phyloP scores from a whole-genome alignment of 345 rosid genomes.

The Populus euphratica region DNA sequence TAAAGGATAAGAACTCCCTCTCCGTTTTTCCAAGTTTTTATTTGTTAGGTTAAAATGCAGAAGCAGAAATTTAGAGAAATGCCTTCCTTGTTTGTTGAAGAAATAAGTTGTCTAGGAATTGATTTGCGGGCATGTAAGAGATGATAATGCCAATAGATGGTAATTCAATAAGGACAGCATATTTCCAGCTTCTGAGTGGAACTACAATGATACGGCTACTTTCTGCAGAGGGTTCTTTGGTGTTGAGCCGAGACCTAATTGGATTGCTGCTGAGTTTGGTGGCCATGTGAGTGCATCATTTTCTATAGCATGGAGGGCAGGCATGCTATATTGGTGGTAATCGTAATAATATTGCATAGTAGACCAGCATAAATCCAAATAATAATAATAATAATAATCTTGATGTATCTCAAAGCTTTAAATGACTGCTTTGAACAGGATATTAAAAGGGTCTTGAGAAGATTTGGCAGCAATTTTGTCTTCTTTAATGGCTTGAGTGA shows the following conservation, averaged over 20 bases:
- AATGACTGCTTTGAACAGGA: constrained; percentile 23
- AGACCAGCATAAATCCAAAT: not conserved
- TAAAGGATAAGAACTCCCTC: not conserved
- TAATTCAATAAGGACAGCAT: constrained; percentile 40
- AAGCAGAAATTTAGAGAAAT: not conserved
- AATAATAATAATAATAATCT: not conserved
- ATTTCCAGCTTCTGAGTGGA: constrained; percentile 35
- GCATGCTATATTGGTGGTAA: not conserved
- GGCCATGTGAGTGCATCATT: constrained; percentile 38
- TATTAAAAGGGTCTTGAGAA: constrained; percentile 42
- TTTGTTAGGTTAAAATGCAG: not conserved
- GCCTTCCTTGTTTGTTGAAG: too few relatives aligned
- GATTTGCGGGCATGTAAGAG: constrained; percentile 54
- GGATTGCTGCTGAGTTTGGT: constrained; percentile 54
- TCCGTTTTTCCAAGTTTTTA: too few relatives aligned
- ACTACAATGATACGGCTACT: constrained; percentile 14
- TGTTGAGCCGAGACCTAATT: constrained; percentile 40
- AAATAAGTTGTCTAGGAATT: not conserved
- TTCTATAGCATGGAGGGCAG: not conserved
- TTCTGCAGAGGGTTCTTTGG: constrained; percentile 8
- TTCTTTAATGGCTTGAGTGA: constrained; percentile 72
- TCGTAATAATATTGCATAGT: not conserved
- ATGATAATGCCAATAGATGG: constrained; percentile 49
- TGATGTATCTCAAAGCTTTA: not conserved
- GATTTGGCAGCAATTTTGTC: constrained; percentile 57